Conservation (phyloP, 495 filamentous ascomycete species). For the Penicillium goetzii region DNA sequence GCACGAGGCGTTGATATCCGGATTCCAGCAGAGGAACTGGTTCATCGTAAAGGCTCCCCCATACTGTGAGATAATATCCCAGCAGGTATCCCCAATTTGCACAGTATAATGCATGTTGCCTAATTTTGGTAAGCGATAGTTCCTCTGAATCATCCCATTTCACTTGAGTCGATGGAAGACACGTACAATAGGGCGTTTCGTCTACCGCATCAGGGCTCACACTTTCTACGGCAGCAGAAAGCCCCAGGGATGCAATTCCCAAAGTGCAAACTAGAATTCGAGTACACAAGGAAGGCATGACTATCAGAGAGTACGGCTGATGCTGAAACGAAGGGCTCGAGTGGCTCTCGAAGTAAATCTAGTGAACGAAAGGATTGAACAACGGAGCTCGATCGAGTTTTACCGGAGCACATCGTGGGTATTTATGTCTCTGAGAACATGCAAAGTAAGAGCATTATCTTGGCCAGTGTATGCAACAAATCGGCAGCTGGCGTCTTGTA, state of each 20-base stretch:
- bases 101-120: slow-evolving; percentile 27
- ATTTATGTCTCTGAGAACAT: slow-evolving; percentile 3
- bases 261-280: slow-evolving; percentile 18
- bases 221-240: slow-evolving; percentile 18
- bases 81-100: slow-evolving; percentile 33
- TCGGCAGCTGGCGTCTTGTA: background rate
- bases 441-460: background rate
- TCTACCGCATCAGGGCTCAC: background rate
- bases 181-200: slow-evolving; percentile 22
- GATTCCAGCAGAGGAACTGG: slow-evolving; percentile 35
- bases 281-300: slow-evolving; percentile 21
- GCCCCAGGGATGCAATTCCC: slow-evolving; percentile 19
- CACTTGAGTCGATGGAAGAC: background rate
- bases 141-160: background rate
- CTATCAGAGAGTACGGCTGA: background rate
- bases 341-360: background rate
- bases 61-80: slow-evolving; percentile 26
- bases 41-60: slow-evolving; percentile 29
- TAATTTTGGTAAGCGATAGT: background rate
- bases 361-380: background rate
- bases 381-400: background rate
- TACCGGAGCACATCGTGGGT: background rate
- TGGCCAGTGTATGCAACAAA: background rate
- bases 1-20: slow-evolving; percentile 33
- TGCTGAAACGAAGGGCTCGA: background rate